phyloP scores from a whole-genome alignment of 768 basidiomycete genomes.

The Roridomyces roridus region DNA sequence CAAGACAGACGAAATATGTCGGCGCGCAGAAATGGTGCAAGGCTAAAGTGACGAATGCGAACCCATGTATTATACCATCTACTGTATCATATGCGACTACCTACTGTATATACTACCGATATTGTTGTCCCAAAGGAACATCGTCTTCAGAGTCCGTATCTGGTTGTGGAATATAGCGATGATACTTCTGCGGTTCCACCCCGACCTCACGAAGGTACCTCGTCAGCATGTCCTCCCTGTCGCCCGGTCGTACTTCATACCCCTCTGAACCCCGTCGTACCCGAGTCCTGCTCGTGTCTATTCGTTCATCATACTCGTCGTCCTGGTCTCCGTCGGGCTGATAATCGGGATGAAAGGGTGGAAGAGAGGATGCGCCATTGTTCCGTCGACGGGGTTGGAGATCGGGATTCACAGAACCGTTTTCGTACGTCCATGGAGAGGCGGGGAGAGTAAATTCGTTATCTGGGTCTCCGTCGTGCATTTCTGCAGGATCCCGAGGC shows the following conservation, averaged over 20 bases:
- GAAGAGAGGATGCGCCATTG: slow-evolving; percentile 55
- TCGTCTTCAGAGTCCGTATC: slow-evolving; percentile 53
- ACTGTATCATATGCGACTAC: neutral
- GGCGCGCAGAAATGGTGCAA: slow-evolving; percentile 21
- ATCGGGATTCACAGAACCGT: slow-evolving; percentile 75
- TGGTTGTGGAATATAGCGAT: slow-evolving; percentile 69
- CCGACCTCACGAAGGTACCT: slow-evolving; percentile 61
- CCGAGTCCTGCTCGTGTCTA: slow-evolving; percentile 25
- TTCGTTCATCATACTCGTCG: slow-evolving; percentile 22
- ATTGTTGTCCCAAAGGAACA: slow-evolving; percentile 8
- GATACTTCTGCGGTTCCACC: slow-evolving; percentile 66
- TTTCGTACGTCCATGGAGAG: slow-evolving; percentile 89
- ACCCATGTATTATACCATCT: neutral
- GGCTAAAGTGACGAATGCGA: neutral
- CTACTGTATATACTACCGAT: neutral
- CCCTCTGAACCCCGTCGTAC: slow-evolving; percentile 84
- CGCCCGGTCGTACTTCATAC: slow-evolving; percentile 69
- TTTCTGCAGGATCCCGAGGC: slow-evolving; percentile 65
- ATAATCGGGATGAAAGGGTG: slow-evolving; percentile 83
- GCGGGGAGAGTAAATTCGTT: slow-evolving; percentile 55
- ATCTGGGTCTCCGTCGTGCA: slow-evolving; percentile 35
- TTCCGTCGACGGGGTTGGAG: slow-evolving; percentile 55
- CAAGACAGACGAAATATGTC: slow-evolving; percentile 36
- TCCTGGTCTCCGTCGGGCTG: slow-evolving; percentile 42
- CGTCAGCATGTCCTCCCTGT: slow-evolving; percentile 69